phyloP scores from a whole-genome alignment of 306 rosid species.

The Fragaria ananassa region DNA sequence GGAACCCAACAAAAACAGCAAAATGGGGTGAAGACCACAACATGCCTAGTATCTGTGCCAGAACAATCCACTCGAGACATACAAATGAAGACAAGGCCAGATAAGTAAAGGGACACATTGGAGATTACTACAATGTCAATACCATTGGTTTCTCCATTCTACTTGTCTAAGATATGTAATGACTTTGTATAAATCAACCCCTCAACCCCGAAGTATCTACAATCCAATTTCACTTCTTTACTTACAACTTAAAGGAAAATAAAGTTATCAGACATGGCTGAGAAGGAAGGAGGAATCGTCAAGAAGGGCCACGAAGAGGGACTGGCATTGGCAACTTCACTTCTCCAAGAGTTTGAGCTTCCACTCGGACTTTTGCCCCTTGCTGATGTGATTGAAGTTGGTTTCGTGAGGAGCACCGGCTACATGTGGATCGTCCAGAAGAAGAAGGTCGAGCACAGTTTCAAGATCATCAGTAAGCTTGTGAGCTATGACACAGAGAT shows the following conservation, averaged over 20 bases:
- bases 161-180: conserved; percentile 16
- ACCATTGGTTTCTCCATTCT: conserved; percentile 38
- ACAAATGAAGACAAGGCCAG: conserved; percentile 15
- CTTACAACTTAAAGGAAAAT: background rate
- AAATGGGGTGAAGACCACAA: conserved; percentile 17
- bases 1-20: conserved; percentile 3
- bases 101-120: conserved; percentile 1
- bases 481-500: conserved; percentile 73
- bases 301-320: conserved; percentile 76
- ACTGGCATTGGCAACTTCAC: conserved; percentile 41
- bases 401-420: conserved; percentile 60
- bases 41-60: background rate
- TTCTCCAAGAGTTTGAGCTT: conserved; percentile 64
- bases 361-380: conserved; percentile 80
- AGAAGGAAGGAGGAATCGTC: conserved; percentile 70
- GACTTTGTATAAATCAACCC: conserved; percentile 14
- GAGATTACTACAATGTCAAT: conserved; percentile 29
- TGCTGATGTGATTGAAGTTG: conserved; percentile 62
- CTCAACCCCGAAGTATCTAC: background rate
- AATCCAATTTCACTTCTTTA: background rate
- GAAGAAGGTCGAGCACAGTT: conserved; percentile 82
- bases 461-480: conserved; percentile 65
- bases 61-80: background rate
- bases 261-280: conserved; percentile 41
- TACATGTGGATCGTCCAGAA: conserved; percentile 84